phyloP scores from a whole-genome alignment of 2,329 filamentous ascomycete genomes.

The Parasarocladium wereldwijsianum region DNA sequence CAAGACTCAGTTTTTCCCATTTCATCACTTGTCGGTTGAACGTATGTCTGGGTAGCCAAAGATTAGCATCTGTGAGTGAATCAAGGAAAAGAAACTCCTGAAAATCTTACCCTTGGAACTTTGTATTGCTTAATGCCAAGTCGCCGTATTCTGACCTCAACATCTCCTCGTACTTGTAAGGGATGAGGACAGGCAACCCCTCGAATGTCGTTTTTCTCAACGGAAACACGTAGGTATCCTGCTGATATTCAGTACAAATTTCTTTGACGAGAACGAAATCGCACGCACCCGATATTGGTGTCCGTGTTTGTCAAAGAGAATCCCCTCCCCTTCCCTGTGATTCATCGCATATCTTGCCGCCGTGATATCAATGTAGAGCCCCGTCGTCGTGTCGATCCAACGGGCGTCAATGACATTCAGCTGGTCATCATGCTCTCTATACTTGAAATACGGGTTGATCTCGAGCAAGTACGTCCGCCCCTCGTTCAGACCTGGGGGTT shows the following conservation, averaged over 20 bases:
- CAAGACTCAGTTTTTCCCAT: constrained; percentile 1
- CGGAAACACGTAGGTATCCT: constrained; percentile 50
- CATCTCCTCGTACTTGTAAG: constrained; percentile 44
- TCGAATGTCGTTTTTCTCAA: constrained; percentile 56
- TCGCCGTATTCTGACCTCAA: constrained; percentile 42
- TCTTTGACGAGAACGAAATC: not conserved
- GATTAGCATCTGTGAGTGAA: constrained; percentile 3
- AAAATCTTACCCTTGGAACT: constrained; percentile 42
- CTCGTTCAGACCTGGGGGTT: constrained; percentile 20
- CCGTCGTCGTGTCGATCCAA: constrained; percentile 31
- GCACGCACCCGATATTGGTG: constrained; percentile 29
- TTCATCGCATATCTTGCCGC: constrained; percentile 31
- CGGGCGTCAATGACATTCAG: constrained; percentile 31
- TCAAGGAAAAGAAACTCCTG: too few relatives aligned
- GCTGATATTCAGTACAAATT: not conserved
- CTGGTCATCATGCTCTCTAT: constrained; percentile 21
- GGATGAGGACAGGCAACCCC: constrained; percentile 50
- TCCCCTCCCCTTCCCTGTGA: constrained; percentile 26
- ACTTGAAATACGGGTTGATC: constrained; percentile 26
- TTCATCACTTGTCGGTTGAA: not conserved
- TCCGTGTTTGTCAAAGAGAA: constrained; percentile 35
- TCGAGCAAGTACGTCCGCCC: constrained; percentile 33
- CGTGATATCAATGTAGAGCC: constrained; percentile 36
- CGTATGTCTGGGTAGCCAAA: constrained; percentile 18
- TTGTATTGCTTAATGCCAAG: constrained; percentile 32